A percentile compares a stretch with the other conserved stretches of the same genome.
Evolutionary conservation across 352 stramenopile species (phyloP).

Genomic region (Hyaloperonospora arabidopsidis): DNA sequence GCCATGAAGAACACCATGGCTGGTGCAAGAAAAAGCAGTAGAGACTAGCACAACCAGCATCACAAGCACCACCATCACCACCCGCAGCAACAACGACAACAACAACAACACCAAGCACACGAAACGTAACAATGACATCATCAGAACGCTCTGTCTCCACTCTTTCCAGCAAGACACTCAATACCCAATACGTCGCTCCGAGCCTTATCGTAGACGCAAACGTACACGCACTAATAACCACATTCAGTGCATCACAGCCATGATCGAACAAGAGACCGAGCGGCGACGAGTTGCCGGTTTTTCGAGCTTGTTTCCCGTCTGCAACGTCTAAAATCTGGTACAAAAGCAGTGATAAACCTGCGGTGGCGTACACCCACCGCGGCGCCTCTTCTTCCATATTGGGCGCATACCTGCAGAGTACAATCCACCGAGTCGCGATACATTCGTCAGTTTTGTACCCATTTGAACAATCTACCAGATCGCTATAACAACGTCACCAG

Average conservation of each 20-base stretch:
- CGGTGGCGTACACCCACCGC: conserved; percentile 63
- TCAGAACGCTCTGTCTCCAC: background rate
- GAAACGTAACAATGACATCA: too few species aligned
- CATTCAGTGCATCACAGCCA: conserved; percentile 78
- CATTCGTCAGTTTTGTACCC: conserved; percentile 20
- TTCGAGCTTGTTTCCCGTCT: conserved; percentile 81
- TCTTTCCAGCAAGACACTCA: conserved; percentile 31
- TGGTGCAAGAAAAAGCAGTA: conserved; percentile 55
- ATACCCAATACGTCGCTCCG: conserved; percentile 72
- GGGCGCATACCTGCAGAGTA: conserved; percentile 41
- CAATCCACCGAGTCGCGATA: background rate
- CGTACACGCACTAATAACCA: conserved; percentile 74
- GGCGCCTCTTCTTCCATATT: conserved; percentile 80
- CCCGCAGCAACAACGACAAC: too few species aligned
- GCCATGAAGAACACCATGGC: conserved; percentile 94
- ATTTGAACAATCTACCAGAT: background rate
- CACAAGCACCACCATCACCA: background rate
- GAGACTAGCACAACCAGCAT: conserved; percentile 37
- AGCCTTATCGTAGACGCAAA: conserved; percentile 84
- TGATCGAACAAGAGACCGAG: conserved; percentile 82
- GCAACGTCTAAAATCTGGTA: conserved; percentile 85
- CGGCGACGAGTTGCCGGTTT: conserved; percentile 81
- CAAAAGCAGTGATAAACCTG: conserved; percentile 53
- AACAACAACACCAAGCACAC: too few species aligned
- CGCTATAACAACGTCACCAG: conserved; percentile 27